Conservation (phyloP, 495 filamentous ascomycete species). For the Xanthoparmelia taractica region DNA sequence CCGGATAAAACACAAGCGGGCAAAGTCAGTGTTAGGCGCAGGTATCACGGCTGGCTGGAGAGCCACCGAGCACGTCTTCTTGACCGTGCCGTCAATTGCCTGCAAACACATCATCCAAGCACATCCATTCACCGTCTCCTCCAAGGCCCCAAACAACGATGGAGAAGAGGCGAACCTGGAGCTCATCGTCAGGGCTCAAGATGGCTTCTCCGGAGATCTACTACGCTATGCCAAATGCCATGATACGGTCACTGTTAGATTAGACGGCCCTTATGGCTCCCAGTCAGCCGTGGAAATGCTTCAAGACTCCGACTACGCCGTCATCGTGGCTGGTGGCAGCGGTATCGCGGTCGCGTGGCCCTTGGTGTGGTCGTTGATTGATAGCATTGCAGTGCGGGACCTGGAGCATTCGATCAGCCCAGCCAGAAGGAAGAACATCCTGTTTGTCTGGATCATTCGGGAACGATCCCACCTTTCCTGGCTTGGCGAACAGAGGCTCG, state of each 20-base stretch:
- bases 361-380: slow-evolving; percentile 34
- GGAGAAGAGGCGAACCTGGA: slow-evolving; percentile 38
- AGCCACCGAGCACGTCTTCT: slow-evolving; percentile 51
- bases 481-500: slow-evolving; percentile 40
- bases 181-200: slow-evolving; percentile 49
- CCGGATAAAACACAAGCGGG: background rate
- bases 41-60: slow-evolving; percentile 45
- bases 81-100: slow-evolving; percentile 46
- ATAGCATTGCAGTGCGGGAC: background rate
- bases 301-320: slow-evolving; percentile 33
- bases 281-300: slow-evolving; percentile 38
- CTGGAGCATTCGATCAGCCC: background rate
- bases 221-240: slow-evolving; percentile 41
- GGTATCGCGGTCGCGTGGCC: slow-evolving; percentile 56
- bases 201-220: slow-evolving; percentile 50
- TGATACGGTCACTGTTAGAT: slow-evolving; percentile 31
- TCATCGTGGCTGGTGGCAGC: slow-evolving; percentile 54
- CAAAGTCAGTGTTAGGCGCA: slow-evolving; percentile 7
- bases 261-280: slow-evolving; percentile 56
- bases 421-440: slow-evolving; percentile 32
- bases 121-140: slow-evolving; percentile 58
- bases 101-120: slow-evolving; percentile 40
- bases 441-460: slow-evolving; percentile 53
- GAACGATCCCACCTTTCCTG: slow-evolving; percentile 42
- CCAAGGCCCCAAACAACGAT: slow-evolving; percentile 32